Evolutionary conservation across 129 eudicot species (phyloP).

Genomic region (carrot (Daucus carota)): DH1_v3.0 NC_030389.2:45339001-45339500

Average conservation of each 20-base stretch:
- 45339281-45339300: background rate
- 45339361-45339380: background rate
- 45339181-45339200: background rate
- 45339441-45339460: too few species aligned
- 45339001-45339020: background rate
- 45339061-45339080: background rate
- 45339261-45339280: background rate
- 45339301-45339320: background rate
- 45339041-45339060: background rate
- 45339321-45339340: too few species aligned
- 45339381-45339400: background rate
- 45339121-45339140: background rate
- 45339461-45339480: too few species aligned
- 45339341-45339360: background rate
- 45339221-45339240: background rate
- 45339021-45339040: background rate
- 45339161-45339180: background rate
- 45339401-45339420: background rate
- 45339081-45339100: background rate
- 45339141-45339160: slow-evolving; percentile 1
- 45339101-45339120: background rate
- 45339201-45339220: background rate
- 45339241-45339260: slow-evolving; percentile 5
- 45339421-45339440: background rate
- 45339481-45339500: slow-evolving; percentile 39